These are phyloP conservation scores for Kwoniella pini DNA, from an alignment of 768 basidiomycete species.

Conservation along the genomic window DNA sequence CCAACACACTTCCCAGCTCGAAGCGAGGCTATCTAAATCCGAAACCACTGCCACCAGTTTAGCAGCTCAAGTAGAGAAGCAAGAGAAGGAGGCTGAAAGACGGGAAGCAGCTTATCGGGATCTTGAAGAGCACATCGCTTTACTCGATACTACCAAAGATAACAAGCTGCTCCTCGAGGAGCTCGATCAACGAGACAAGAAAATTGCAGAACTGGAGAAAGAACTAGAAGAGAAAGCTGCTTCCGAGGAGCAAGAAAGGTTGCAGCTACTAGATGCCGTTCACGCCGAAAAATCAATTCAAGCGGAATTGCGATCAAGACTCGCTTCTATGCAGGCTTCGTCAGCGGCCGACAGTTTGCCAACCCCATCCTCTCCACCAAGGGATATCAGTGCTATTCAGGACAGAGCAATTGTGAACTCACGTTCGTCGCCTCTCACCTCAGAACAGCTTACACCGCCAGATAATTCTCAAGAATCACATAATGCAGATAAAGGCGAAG, in stretches of 20 bases:
- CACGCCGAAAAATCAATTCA: slow-evolving; percentile 23
- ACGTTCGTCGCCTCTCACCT: slow-evolving; percentile 3
- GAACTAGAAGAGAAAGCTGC: slow-evolving; percentile 79
- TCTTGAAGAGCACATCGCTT: slow-evolving; percentile 70
- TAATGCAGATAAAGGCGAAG: background rate
- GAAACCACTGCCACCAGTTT: slow-evolving; percentile 60
- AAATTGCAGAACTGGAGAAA: slow-evolving; percentile 72
- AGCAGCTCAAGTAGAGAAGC: slow-evolving; percentile 68
- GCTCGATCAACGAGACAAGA: slow-evolving; percentile 77
- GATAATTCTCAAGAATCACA: slow-evolving; percentile 22
- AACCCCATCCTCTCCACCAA: slow-evolving; percentile 1
- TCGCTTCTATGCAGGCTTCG: slow-evolving; percentile 3
- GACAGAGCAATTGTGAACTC: background rate
- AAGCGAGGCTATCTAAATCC: slow-evolving; percentile 65
- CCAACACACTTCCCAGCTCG: slow-evolving; percentile 83
- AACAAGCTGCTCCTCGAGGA: slow-evolving; percentile 72
- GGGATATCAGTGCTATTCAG: background rate
- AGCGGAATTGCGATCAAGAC: slow-evolving; percentile 16
- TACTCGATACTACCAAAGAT: slow-evolving; percentile 62
- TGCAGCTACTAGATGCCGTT: slow-evolving; percentile 53
- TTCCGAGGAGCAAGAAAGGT: slow-evolving; percentile 64
- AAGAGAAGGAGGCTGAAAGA: slow-evolving; percentile 75
- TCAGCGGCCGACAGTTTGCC: slow-evolving; percentile 1
- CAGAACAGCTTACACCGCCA: slow-evolving; percentile 27
- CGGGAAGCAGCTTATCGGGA: slow-evolving; percentile 70